Conservation (phyloP, 148 eudicot species). For the Diospyros lotus region DNA sequence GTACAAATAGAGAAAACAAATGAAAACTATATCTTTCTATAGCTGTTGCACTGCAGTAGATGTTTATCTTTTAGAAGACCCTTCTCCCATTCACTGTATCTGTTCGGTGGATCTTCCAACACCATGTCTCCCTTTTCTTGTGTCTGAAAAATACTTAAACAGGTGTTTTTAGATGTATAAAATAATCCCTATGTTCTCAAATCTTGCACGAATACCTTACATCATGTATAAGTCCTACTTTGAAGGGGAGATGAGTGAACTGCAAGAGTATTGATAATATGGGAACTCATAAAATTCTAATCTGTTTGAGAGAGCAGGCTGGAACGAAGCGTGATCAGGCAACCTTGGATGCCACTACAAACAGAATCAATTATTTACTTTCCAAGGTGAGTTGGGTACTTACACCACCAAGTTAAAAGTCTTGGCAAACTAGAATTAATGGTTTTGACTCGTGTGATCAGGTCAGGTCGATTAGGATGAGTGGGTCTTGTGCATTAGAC, state of each 20-base stretch:
- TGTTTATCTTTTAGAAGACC: background rate
- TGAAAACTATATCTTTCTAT: background rate
- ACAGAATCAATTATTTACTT: slow-evolving; percentile 66
- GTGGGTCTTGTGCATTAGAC: slow-evolving; percentile 93
- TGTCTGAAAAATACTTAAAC: background rate
- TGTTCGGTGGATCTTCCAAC: background rate
- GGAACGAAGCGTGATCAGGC: slow-evolving; percentile 68
- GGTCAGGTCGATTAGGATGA: slow-evolving; percentile 92
- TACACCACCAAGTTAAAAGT: background rate
- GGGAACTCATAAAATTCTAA: slow-evolving; percentile 5
- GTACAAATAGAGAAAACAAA: background rate
- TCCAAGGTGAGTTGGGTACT: slow-evolving; percentile 54
- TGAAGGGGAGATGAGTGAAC: background rate
- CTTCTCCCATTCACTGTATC: background rate
- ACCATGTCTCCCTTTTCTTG: slow-evolving; percentile 1
- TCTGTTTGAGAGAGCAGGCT: slow-evolving; percentile 44
- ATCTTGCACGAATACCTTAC: background rate
- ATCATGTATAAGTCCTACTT: background rate
- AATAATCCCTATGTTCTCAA: background rate
- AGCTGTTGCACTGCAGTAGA: background rate
- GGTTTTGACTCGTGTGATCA: slow-evolving; percentile 22
- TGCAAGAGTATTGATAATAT: background rate
- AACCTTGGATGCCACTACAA: slow-evolving; percentile 70
- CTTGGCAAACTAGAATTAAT: background rate
- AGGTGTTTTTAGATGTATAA: background rate